A percentile compares a stretch with the other conserved stretches of the same genome.
Conservation (phyloP, 2,329 filamentous ascomycete species). For the Pezicula radicicola region DNA sequence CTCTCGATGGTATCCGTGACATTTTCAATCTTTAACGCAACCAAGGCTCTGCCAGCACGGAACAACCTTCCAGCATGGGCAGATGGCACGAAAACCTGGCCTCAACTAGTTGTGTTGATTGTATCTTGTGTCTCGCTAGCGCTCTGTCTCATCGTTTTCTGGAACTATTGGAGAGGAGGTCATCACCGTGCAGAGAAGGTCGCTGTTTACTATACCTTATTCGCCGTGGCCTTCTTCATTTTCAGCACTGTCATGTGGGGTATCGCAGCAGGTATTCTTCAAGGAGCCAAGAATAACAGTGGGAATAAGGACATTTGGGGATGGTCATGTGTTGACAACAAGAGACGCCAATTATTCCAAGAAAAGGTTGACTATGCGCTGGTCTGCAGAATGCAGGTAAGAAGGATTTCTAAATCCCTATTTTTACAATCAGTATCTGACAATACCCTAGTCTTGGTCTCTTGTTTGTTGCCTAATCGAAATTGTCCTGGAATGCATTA, state of each 20-base stretch:
- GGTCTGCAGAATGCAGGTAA: constrained; percentile 82
- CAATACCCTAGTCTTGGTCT: constrained; percentile 72
- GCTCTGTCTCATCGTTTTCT: constrained; percentile 77
- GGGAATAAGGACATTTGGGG: constrained; percentile 92
- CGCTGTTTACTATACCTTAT: constrained; percentile 91
- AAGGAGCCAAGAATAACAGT: constrained; percentile 70
- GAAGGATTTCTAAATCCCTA: constrained; percentile 18
- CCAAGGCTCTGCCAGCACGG: constrained; percentile 67
- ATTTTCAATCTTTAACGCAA: constrained; percentile 89
- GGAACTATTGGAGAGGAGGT: constrained; percentile 83
- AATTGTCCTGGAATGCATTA: constrained; percentile 86
- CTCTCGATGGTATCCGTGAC: constrained; percentile 86
- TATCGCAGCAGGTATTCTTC: constrained; percentile 78
- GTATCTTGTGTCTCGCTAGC: constrained; percentile 79
- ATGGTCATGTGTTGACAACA: constrained; percentile 94
- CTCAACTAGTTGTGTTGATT: constrained; percentile 77
- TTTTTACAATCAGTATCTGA: constrained; percentile 4
- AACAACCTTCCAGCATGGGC: constrained; percentile 88
- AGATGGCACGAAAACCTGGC: constrained; percentile 75
- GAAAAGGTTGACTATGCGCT: constrained; percentile 85
- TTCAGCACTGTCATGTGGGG: constrained; percentile 93
- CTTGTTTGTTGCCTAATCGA: constrained; percentile 98
- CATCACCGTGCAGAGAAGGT: constrained; percentile 89
- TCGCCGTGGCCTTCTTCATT: constrained; percentile 90
- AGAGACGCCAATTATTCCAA: constrained; percentile 71